phyloP scores from a whole-genome alignment of 805 yeast genomes.

The Hanseniaspora pseudoguilliermondii region DNA sequence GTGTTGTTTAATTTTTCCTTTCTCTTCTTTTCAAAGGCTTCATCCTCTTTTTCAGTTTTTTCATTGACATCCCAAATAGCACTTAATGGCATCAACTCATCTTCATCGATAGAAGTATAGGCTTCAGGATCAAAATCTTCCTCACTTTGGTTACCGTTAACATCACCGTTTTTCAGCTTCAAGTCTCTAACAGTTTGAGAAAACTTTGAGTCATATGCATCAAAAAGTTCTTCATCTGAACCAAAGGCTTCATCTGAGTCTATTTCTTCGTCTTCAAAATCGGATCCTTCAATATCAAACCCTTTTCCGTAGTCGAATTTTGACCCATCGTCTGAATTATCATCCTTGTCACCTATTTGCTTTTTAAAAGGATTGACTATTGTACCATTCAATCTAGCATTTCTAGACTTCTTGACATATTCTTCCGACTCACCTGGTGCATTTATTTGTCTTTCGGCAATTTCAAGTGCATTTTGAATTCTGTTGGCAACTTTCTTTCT shows the following conservation, averaged over 20 bases:
- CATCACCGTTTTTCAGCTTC: conserved; percentile 25
- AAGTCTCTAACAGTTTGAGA: conserved; percentile 58
- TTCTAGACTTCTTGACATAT: conserved; percentile 24
- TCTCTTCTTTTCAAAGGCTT: conserved; percentile 19
- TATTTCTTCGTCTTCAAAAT: conserved; percentile 50
- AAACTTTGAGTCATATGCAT: conserved; percentile 48
- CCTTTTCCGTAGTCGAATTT: conserved; percentile 17
- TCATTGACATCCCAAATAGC: conserved; percentile 83
- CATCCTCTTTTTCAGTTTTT: conserved; percentile 27
- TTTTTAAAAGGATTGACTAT: conserved; percentile 29
- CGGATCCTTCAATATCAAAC: conserved; percentile 24
- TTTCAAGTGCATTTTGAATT: conserved; percentile 40
- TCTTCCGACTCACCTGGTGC: conserved; percentile 24
- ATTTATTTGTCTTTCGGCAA: conserved; percentile 33
- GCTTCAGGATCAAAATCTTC: conserved; percentile 45
- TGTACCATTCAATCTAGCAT: conserved; percentile 26
- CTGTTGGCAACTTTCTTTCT: conserved; percentile 20
- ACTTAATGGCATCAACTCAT: conserved; percentile 61
- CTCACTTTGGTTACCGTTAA: conserved; percentile 23
- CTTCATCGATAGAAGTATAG: conserved; percentile 65
- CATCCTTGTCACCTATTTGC: conserved; percentile 15
- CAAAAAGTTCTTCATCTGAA: conserved; percentile 58
- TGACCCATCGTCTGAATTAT: conserved; percentile 7
- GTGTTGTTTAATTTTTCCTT: conserved; percentile 19
- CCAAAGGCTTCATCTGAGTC: conserved; percentile 86